phyloP scores from a whole-genome alignment of 208 protist species.

The Leishmania martiniquensis region DNA sequence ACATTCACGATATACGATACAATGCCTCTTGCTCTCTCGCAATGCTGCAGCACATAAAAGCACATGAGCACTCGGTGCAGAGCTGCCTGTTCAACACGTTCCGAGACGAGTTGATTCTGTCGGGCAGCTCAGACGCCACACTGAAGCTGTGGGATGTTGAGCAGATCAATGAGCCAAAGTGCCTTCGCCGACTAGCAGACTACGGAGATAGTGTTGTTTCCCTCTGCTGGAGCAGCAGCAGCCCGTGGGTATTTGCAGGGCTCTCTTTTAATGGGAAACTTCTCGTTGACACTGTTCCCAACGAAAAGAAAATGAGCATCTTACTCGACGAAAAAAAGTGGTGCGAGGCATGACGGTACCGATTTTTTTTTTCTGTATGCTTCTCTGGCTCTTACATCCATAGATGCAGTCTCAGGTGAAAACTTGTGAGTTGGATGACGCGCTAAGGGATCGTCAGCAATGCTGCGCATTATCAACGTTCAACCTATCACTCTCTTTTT shows the following conservation, averaged over 20 bases:
- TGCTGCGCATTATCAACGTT: background rate
- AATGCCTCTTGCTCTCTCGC: conserved; percentile 16
- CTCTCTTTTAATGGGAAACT: conserved; percentile 88
- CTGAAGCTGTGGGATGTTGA: conserved; percentile 82
- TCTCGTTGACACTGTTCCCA: conserved; percentile 78
- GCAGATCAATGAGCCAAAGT: conserved; percentile 34
- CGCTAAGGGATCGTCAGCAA: background rate
- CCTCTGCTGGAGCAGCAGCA: conserved; percentile 76
- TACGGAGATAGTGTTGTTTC: conserved; percentile 82
- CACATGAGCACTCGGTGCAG: conserved; percentile 73
- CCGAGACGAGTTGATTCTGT: conserved; percentile 82
- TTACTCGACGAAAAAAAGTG: conserved; percentile 66
- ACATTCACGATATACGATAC: conserved; percentile 76
- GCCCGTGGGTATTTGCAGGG: conserved; percentile 88
- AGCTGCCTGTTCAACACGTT: conserved; percentile 84
- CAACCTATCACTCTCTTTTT: background rate
- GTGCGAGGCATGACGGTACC: background rate
- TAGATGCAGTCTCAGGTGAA: background rate
- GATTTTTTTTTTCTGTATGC: background rate
- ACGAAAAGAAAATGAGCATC: conserved; percentile 87
- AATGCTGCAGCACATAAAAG: conserved; percentile 32
- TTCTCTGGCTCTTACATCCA: background rate
- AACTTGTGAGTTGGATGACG: background rate
- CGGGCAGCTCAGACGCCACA: conserved; percentile 69
- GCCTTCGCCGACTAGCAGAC: conserved; percentile 54